A percentile compares a stretch with the other conserved stretches of the same genome.
Evolutionary conservation across 208 protist species (phyloP).

Genomic region (Zelonia costaricensis): DNA sequence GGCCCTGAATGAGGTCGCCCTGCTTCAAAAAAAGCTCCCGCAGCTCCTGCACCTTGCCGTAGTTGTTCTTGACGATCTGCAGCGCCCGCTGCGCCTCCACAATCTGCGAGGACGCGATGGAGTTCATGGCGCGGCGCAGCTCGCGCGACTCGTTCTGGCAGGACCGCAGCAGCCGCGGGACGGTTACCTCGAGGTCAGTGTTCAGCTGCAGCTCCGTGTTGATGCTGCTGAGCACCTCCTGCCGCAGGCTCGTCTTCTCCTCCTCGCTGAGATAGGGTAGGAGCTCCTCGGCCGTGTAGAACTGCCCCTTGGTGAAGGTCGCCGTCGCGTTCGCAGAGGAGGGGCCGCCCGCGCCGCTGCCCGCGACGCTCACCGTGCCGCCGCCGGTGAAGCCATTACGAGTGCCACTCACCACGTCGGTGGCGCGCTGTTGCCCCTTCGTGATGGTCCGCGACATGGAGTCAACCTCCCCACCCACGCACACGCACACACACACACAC

Average conservation of each 20-base stretch:
- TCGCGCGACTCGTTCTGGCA: conserved; percentile 76
- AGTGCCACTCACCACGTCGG: conserved; percentile 25
- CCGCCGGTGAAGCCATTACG: conserved; percentile 24
- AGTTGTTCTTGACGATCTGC: conserved; percentile 66
- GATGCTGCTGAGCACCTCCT: conserved; percentile 71
- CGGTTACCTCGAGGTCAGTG: conserved; percentile 72
- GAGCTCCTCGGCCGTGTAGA: conserved; percentile 71
- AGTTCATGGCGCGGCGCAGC: conserved; percentile 75
- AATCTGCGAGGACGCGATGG: conserved; percentile 81
- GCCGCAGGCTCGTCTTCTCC: conserved; percentile 47
- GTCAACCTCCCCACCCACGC: not conserved
- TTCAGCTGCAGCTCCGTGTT: conserved; percentile 78
- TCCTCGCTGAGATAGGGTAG: conserved; percentile 68
- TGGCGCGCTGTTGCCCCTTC: conserved; percentile 30
- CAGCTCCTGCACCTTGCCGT: conserved; percentile 67
- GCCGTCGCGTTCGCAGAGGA: not conserved
- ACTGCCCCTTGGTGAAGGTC: conserved; percentile 16
- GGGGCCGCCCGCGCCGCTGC: not conserved
- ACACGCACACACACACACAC: not conserved
- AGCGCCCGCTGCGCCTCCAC: conserved; percentile 74
- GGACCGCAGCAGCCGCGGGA: conserved; percentile 74
- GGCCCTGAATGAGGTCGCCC: conserved; percentile 68
- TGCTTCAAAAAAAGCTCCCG: conserved; percentile 71
- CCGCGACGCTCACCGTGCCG: not conserved
- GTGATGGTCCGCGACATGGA: conserved; percentile 24